Evolutionary conservation across 2,329 filamentous ascomycete species (phyloP).

Genomic region (Claviceps lovelessii): DNA sequence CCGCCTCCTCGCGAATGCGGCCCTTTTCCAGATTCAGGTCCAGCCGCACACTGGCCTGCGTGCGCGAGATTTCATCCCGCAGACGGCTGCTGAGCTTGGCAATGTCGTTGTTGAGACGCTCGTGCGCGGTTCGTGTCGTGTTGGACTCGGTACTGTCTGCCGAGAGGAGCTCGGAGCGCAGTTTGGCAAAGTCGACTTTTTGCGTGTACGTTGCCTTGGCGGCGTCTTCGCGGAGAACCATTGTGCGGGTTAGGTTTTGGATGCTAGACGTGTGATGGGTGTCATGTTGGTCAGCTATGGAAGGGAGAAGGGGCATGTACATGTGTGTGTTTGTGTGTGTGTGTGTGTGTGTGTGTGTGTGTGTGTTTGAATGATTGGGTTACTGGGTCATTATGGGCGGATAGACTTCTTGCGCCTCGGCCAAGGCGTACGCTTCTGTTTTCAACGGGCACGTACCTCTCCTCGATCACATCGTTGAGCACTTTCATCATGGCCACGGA

Average conservation of each 20-base stretch:
- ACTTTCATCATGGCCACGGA: constrained; percentile 98
- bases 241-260: constrained; percentile 90
- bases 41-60: constrained; percentile 80
- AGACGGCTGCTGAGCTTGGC: constrained; percentile 82
- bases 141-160: constrained; percentile 84
- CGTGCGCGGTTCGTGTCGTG: constrained; percentile 77
- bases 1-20: constrained; percentile 87
- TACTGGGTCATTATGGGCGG: too few species aligned
- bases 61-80: constrained; percentile 85
- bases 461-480: constrained; percentile 89
- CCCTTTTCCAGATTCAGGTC: constrained; percentile 96
- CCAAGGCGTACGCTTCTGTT: too few species aligned
- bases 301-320: background rate
- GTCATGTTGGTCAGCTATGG: background rate
- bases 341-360: too few species aligned
- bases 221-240: constrained; percentile 91
- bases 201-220: constrained; percentile 68
- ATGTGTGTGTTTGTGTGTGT: too few species aligned
- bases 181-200: constrained; percentile 96
- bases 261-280: constrained; percentile 41
- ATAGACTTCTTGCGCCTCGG: too few species aligned
- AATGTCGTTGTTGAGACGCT: constrained; percentile 85
- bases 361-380: too few species aligned
- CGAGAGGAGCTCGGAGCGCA: constrained; percentile 83
- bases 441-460: constrained; percentile 42